Percentiles rank a stretch among this genome's conserved stretches.
Evolutionary conservation across 2,329 filamentous ascomycete species (phyloP).

Genomic region (Nemania sp.): DNA sequence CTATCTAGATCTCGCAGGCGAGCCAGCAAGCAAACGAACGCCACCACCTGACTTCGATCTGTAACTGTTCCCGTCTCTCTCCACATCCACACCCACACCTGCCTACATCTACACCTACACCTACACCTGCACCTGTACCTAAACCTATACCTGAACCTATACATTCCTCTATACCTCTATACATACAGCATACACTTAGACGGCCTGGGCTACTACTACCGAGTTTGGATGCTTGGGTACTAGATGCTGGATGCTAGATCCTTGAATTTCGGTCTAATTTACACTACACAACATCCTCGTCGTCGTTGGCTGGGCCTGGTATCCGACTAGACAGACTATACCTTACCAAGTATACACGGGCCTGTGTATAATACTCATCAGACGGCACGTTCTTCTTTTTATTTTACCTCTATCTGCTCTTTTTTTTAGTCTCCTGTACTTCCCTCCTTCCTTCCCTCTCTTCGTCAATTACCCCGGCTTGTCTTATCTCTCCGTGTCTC

Average conservation of each 20-base stretch:
- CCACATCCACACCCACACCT: neutral
- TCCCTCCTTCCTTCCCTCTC: neutral
- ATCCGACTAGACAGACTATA: neutral
- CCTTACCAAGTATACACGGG: constrained; percentile 19
- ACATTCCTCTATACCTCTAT: neutral
- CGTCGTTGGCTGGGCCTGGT: constrained; percentile 12
- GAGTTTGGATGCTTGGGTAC: constrained; percentile 22
- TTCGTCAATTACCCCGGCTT: neutral
- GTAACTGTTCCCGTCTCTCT: constrained; percentile 15
- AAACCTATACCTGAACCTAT: neutral
- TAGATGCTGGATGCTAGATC: constrained; percentile 31
- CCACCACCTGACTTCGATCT: constrained; percentile 34
- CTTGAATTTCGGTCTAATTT: constrained; percentile 36
- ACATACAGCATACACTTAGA: constrained; percentile 9
- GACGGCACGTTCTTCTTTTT: constrained; percentile 18
- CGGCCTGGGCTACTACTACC: constrained; percentile 26
- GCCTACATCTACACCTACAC: constrained; percentile 7
- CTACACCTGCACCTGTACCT: neutral
- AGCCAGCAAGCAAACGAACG: constrained; percentile 28
- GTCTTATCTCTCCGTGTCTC: neutral
- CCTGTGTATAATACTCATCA: constrained; percentile 14
- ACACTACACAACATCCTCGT: constrained; percentile 30
- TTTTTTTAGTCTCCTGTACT: constrained; percentile 2
- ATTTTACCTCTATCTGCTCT: neutral
- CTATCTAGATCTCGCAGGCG: constrained; percentile 24